phyloP scores from a whole-genome alignment of 495 filamentous ascomycete species.

The Chaetomidium leptoderma region DNA sequence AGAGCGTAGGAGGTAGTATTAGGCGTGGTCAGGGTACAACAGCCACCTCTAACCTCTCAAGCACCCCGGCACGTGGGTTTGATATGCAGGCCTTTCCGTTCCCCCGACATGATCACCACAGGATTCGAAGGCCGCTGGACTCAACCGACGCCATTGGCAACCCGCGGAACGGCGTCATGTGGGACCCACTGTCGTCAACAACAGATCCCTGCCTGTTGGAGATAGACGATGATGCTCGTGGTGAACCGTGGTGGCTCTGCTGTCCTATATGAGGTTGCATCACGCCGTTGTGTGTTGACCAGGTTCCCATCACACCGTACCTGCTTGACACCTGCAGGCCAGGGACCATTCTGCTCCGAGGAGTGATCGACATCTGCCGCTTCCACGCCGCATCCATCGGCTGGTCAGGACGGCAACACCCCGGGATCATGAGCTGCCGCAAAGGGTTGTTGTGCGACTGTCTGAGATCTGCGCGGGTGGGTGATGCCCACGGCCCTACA shows the following conservation, averaged over 20 bases:
- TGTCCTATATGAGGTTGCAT: constrained; percentile 22
- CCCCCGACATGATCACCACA: constrained; percentile 25
- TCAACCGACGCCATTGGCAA: constrained; percentile 16
- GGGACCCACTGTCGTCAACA: constrained; percentile 12
- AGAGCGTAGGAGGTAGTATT: constrained; percentile 2
- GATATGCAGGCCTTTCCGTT: constrained; percentile 23
- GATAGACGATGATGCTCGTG: constrained; percentile 29
- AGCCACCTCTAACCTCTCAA: constrained; percentile 13
- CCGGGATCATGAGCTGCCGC: constrained; percentile 4
- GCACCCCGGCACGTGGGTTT: constrained; percentile 29
- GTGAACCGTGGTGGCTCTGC: constrained; percentile 8
- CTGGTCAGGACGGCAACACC: constrained; percentile 1
- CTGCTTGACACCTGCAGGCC: constrained; percentile 30
- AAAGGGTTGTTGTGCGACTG: background rate
- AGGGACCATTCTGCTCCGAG: constrained; percentile 17
- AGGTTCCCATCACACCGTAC: constrained; percentile 29
- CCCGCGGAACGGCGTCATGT: constrained; percentile 20
- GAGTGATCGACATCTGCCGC: constrained; percentile 23
- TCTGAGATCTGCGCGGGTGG: background rate
- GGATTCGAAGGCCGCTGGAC: constrained; percentile 4
- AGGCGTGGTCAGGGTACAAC: constrained; percentile 11
- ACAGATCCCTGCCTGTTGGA: constrained; percentile 25
- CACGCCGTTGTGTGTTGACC: constrained; percentile 24
- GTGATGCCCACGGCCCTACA: too few relatives aligned
- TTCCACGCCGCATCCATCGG: constrained; percentile 7